Base-by-base conservation (phyloP, 75 land plant species). In the Pinus taeda region DNA sequence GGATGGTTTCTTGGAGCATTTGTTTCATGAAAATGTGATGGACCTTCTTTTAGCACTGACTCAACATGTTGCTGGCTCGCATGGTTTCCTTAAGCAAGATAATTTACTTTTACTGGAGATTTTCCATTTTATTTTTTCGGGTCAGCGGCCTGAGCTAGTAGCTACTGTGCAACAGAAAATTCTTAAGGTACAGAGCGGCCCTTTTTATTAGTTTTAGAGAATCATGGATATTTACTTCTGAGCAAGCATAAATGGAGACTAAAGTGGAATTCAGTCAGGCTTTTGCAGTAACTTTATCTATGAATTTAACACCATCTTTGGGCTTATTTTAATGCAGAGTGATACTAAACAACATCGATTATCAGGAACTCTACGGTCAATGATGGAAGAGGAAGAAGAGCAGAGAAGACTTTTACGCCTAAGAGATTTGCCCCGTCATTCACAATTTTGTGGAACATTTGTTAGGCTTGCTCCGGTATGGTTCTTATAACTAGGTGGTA, bases 21-120 rank as follows among this genome's bases (percentile, higher is more conserved):
- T 97, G 70, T 97, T 97, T 78, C 74, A 78, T 18, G 99, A 97
- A 84, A 90, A 92, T 91, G 93, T 95, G 20, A 91, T 86, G 93
- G 99, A 97, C 59, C 59, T 97, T 24, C 81, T 97, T n/a, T 60
- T 97, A 75, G 95, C 94, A 21, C 78, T 97, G 57, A 78, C 94
- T 6, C 95, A 92, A 78, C 88, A 97, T 85, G 70, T 90, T 42
- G 80, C 84, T 55, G 95, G 87, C 42, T 62, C 88, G 58, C 59
- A 74, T 42, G 77, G 85, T 21, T 84, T 86, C 82, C 82, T 93
- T 18, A 83, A 84, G 42, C 86, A 87, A n/a, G 99, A 97, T 59
- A 95, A 91, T 72, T 60, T 93, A 53, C 91, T 97, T 63, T 73
- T 97, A 18, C 79, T 97, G 30, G 98, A 97, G 71, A 93, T 84